phyloP scores from a whole-genome alignment of 1,284 basidiomycete species.

The Somion occarium region DNA sequence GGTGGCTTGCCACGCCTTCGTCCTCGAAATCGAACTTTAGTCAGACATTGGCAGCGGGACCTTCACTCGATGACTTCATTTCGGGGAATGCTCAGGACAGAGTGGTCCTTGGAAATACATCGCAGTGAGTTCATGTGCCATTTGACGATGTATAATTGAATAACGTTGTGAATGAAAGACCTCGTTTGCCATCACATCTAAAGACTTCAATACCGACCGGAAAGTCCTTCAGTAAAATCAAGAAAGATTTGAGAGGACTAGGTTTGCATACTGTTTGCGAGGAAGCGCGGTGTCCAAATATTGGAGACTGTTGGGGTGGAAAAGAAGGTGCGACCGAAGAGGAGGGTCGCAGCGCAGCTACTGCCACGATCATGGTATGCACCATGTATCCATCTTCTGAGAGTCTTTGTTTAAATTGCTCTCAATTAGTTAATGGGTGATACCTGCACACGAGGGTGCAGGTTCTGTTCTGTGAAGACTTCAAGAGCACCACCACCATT shows the following conservation, averaged over 20 bases:
- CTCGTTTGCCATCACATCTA: conserved; percentile 86
- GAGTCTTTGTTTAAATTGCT: conserved; percentile 2
- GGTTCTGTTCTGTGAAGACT: conserved; percentile 98
- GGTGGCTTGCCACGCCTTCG: conserved; percentile 56
- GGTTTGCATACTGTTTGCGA: conserved; percentile 96
- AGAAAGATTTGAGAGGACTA: conserved; percentile 91
- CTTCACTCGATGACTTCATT: conserved; percentile 85
- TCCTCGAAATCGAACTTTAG: conserved; percentile 46
- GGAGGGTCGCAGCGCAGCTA: conserved; percentile 81
- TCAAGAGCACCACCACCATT: conserved; percentile 84
- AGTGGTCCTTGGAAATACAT: conserved; percentile 76
- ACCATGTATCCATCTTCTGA: conserved; percentile 9
- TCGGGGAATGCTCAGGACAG: conserved; percentile 56
- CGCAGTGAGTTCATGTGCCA: conserved; percentile 46
- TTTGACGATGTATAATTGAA: neutral
- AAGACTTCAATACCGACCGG: conserved; percentile 95
- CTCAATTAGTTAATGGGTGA: conserved; percentile 99
- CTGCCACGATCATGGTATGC: conserved; percentile 98
- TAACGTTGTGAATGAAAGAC: conserved; percentile 38
- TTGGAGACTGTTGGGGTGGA: conserved; percentile 99
- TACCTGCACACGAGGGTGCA: conserved; percentile 95
- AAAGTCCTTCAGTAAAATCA: conserved; percentile 86
- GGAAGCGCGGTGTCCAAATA: conserved; percentile 98
- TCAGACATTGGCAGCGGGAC: conserved; percentile 64
- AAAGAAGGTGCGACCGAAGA: conserved; percentile 68